These are phyloP conservation scores for Trichoderma afroharzianum DNA, from an alignment of 2,329 filamentous ascomycete genomes.

Conservation along the genomic window DNA sequence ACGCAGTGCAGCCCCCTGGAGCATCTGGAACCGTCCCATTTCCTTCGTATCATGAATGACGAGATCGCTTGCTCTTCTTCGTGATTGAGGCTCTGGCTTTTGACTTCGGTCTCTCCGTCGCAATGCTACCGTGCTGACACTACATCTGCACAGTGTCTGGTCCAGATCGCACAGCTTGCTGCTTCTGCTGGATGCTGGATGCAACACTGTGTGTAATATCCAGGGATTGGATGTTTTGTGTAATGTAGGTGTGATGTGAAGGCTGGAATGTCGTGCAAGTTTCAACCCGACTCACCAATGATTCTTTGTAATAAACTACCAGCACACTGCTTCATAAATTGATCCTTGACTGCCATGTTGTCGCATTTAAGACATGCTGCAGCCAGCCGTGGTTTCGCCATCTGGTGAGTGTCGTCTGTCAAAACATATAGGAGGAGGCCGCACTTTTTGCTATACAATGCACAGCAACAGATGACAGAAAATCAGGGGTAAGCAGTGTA, in stretches of 20 bases:
- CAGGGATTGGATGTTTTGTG: background rate
- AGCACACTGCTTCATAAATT: background rate
- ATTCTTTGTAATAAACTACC: background rate
- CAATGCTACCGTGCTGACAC: background rate
- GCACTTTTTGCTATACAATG: background rate
- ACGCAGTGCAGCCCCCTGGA: background rate
- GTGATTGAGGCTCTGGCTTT: background rate
- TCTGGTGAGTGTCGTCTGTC: background rate
- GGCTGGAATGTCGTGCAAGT: background rate
- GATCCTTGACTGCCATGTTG: background rate
- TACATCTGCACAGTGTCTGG: background rate
- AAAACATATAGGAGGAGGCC: background rate
- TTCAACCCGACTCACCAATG: background rate
- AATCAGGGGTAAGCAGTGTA: background rate
- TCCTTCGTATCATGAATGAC: background rate
- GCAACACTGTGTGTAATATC: background rate
- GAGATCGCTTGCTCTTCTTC: background rate
- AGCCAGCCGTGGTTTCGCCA: background rate
- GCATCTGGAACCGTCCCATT: background rate
- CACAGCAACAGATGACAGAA: background rate
- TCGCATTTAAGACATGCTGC: conserved; percentile 3
- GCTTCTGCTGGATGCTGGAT: background rate
- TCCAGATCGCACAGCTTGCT: background rate
- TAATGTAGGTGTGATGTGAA: background rate
- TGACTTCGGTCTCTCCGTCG: background rate